Evolutionary conservation across 768 basidiomycete genomes (phyloP), one percentile per base, ranked within the genome.

Genomic region (Mycena capillaripes): DNA sequence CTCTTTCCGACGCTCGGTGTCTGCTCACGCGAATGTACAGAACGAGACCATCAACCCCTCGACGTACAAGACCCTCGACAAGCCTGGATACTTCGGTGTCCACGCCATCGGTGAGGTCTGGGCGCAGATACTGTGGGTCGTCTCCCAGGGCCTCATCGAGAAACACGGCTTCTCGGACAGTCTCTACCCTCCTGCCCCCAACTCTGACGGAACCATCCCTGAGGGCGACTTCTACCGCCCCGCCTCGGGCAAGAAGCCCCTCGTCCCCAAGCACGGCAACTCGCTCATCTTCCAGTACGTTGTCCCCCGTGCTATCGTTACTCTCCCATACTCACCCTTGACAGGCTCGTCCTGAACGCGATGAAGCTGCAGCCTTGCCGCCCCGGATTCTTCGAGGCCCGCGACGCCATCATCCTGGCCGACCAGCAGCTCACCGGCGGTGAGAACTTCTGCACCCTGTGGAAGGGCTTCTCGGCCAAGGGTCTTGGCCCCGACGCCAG

Each of bases 311-410:
- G 21, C 9, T 44, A 23, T 9, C 38, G 40, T 23, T 25, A 6
- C 14, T n/a, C 19, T 17, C 2, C 9, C 38, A 29, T 44, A 25
- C 42, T 64, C 27, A 64, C 16, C 30, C 36, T 50, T 30, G 36
- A 25, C 38, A 90, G 91, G 80, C 91, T 98, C 53, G 92, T 98
- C 50, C 65, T 99, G 32, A 92, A 93, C 79, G 97, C 88, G 12
- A 97, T 99, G 97, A 98, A 98, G 88, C 85, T 98, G 52, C 97
- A 98, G 79, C 91, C 92, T 4, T 99, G 97, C 84, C 88, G 93
- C 30, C 97, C 97, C 23, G 88, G 86, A 55, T 97, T 97, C 92
- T 94, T 96, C 78, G 92, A 96, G 66, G 94, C 96, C 21, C 91
- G 96, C 70, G 92, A 93, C 80, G 95, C 96, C 19, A 96, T 97